Percentiles rank a stretch among this genome's conserved stretches.
These are phyloP conservation scores for Nepenthes gracilis DNA, from an alignment of 148 eudicot genomes.

Conservation along the genomic window DNA sequence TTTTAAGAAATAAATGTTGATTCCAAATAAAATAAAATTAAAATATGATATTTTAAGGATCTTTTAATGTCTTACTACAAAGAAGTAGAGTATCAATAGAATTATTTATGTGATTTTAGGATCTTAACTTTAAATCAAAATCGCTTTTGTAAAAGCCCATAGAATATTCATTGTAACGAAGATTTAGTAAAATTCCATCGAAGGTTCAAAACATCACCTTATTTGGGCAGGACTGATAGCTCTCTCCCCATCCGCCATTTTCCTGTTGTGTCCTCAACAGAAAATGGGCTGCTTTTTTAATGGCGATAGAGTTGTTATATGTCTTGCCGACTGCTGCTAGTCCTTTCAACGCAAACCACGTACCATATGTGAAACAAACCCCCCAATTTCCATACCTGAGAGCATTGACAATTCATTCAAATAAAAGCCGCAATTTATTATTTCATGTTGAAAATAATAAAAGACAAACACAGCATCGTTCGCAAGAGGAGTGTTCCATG, in stretches of 20 bases:
- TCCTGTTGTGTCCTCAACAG: conserved; percentile 14
- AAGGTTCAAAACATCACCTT: conserved; percentile 28
- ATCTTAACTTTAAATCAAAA: too few relatives aligned
- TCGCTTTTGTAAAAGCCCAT: too few relatives aligned
- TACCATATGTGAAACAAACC: conserved; percentile 38
- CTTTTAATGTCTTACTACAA: too few relatives aligned
- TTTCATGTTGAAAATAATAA: not conserved
- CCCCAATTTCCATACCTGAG: conserved; percentile 55
- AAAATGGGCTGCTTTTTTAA: conserved; percentile 26
- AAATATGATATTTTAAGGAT: too few relatives aligned
- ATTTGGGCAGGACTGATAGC: conserved; percentile 29
- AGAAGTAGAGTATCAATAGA: too few relatives aligned
- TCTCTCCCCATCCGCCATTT: conserved; percentile 56
- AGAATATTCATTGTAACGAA: too few relatives aligned
- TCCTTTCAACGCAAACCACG: conserved; percentile 44
- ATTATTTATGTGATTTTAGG: too few relatives aligned
- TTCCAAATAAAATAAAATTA: too few relatives aligned
- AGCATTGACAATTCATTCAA: too few relatives aligned
- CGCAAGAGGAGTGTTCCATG: conserved; percentile 22
- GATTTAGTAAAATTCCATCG: too few relatives aligned
- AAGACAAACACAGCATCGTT: not conserved
- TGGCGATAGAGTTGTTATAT: conserved; percentile 21
- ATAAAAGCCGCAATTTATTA: too few relatives aligned
- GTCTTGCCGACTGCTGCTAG: conserved; percentile 30
- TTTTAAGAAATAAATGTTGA: too few relatives aligned